Conservation (phyloP, 306 rosid genomes). For the Albizia julibrissin region DNA sequence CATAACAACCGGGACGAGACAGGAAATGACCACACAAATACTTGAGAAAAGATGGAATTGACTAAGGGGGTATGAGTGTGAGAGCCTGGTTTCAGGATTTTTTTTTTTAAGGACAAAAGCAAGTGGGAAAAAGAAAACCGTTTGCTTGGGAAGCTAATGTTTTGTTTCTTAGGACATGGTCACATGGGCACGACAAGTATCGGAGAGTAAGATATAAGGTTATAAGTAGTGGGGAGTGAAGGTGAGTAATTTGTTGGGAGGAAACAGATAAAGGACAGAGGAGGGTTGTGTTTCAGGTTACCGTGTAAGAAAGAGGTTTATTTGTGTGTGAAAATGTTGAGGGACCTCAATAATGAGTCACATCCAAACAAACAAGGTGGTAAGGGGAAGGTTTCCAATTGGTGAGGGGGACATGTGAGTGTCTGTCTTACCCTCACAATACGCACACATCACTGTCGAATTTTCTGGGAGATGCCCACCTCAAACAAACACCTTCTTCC, state of each 20-base stretch:
- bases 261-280: background rate
- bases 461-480: background rate
- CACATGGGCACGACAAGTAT: background rate
- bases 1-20: constrained; percentile 37
- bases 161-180: background rate
- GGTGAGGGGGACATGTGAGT: background rate
- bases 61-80: background rate
- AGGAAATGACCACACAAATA: constrained; percentile 42
- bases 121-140: background rate
- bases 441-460: background rate
- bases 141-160: background rate
- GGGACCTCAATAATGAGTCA: constrained; percentile 26
- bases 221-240: background rate
- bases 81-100: constrained; percentile 9
- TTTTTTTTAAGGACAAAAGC: constrained; percentile 42
- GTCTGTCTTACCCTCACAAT: background rate
- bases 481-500: background rate
- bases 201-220: background rate
- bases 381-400: background rate
- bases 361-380: constrained; percentile 2
- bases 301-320: constrained; percentile 28
- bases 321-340: background rate
- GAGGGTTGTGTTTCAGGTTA: constrained; percentile 2
- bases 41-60: constrained; percentile 24
- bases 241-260: constrained; percentile 2